These are phyloP conservation scores for Starmerella vaccinii DNA, from an alignment of 805 yeast genomes.

Conservation along the genomic window DNA sequence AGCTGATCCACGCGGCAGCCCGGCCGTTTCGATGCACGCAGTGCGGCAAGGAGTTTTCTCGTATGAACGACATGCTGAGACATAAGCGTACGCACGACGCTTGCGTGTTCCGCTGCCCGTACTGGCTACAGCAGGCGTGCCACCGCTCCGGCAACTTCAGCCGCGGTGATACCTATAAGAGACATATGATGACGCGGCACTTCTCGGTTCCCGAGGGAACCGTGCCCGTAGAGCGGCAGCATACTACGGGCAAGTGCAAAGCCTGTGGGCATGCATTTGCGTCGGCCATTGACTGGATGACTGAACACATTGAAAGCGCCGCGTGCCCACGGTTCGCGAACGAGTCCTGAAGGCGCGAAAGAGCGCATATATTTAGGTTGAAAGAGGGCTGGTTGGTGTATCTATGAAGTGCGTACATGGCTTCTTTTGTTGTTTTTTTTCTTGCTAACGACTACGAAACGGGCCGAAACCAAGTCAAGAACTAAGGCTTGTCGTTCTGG, in stretches of 20 bases:
- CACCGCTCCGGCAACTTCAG: background rate
- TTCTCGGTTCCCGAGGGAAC: background rate
- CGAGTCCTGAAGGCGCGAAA: no score
- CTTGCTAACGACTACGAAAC: no score
- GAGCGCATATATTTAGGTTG: background rate
- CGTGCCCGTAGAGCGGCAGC: background rate
- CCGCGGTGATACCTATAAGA: background rate
- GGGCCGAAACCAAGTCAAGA: no score
- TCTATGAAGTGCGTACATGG: slow-evolving; percentile 1
- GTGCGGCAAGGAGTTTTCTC: background rate
- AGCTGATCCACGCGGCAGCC: background rate
- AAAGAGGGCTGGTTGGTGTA: background rate
- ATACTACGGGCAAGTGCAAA: background rate
- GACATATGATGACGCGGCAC: background rate
- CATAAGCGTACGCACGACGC: background rate
- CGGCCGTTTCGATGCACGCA: background rate
- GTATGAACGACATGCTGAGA: background rate
- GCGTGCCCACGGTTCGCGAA: background rate
- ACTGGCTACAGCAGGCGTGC: background rate
- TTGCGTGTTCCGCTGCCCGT: background rate
- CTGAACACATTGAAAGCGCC: background rate
- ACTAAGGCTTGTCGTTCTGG: no score
- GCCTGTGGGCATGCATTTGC: background rate
- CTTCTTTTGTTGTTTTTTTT: slow-evolving; percentile 17
- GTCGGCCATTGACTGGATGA: background rate